Conservation (phyloP, 257 asterid genomes). For the Capsicum rhomboideum region DNA sequence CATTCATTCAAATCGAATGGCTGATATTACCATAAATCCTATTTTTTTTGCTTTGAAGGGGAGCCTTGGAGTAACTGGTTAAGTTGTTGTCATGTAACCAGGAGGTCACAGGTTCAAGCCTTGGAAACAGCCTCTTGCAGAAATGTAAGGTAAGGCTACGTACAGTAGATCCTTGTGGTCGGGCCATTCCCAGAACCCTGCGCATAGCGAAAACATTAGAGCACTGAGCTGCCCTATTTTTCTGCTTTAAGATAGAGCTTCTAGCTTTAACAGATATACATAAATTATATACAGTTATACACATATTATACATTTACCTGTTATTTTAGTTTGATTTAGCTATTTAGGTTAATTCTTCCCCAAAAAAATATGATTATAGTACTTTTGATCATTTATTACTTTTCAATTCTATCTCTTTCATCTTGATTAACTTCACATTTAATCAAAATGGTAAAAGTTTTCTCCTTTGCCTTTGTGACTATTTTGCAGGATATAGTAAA, state of each 20-base stretch:
- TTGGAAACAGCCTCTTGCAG: no score
- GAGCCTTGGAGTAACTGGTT: no score
- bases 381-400: not conserved
- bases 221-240: no score
- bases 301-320: not conserved
- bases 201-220: no score
- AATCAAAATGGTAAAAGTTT: not conserved
- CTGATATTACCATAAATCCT: not conserved
- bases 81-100: no score
- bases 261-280: not conserved
- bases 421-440: not conserved
- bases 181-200: no score
- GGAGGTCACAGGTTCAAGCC: no score
- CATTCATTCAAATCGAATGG: not conserved
- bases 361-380: not conserved
- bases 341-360: no score
- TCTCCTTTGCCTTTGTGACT: not conserved
- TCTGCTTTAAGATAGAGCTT: no score
- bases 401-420: not conserved
- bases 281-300: not conserved
- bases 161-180: no score
- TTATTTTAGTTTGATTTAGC: not conserved
- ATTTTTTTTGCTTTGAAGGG: no score
- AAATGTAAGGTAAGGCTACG: no score
- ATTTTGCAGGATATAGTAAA: slow-evolving; percentile 10